phyloP scores from a whole-genome alignment of 371 early-diverging fungal genomes.

The Mucor piriformis region DNA sequence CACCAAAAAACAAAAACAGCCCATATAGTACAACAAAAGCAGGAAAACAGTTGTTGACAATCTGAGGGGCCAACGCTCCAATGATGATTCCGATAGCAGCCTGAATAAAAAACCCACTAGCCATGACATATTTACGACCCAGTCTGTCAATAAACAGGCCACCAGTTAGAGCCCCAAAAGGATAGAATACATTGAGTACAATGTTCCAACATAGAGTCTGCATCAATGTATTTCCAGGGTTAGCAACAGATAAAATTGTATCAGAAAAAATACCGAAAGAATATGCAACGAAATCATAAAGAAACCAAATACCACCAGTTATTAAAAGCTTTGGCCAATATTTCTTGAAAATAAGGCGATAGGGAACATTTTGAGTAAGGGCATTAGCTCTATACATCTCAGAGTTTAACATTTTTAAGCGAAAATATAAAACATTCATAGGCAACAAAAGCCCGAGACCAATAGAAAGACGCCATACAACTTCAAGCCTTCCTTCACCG shows the following conservation, averaged over 20 bases:
- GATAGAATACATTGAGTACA: conserved; percentile 60
- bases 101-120: conserved; percentile 56
- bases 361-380: conserved; percentile 60
- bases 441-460: conserved; percentile 64
- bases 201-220: conserved; percentile 60
- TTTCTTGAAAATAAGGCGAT: conserved; percentile 55
- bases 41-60: conserved; percentile 54
- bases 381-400: conserved; percentile 51
- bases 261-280: conserved; percentile 60
- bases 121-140: conserved; percentile 62
- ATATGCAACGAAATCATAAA: conserved; percentile 67
- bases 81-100: conserved; percentile 64
- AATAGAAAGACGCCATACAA: conserved; percentile 60
- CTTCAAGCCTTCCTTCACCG: conserved; percentile 47
- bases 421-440: conserved; percentile 62
- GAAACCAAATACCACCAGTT: conserved; percentile 64
- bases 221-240: conserved; percentile 41
- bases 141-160: conserved; percentile 57
- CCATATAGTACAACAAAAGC: conserved; percentile 70
- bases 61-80: conserved; percentile 51
- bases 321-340: conserved; percentile 65
- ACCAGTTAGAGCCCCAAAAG: conserved; percentile 61
- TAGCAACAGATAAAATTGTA: conserved; percentile 54
- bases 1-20: conserved; percentile 59
- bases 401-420: conserved; percentile 61